A percentile compares a stretch with the other conserved stretches of the same genome.
phyloP scores from a whole-genome alignment of 495 filamentous ascomycete species.

The Parmelia sp. region DNA sequence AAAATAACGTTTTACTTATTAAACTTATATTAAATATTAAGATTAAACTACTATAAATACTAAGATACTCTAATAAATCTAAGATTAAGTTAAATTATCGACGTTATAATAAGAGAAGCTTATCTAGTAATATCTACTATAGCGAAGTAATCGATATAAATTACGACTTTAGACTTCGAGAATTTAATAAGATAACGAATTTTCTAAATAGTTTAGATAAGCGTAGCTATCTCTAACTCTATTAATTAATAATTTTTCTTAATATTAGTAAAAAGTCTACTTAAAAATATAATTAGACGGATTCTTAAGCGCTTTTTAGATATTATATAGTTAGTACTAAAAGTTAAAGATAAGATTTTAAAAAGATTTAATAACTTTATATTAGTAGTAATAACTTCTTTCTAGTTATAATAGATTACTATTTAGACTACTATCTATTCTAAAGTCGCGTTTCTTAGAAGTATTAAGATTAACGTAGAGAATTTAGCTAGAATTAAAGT shows the following conservation, averaged over 20 bases:
- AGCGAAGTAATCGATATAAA: slow-evolving; percentile 12
- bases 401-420: slow-evolving; percentile 17
- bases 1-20: background rate
- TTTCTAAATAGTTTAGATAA: slow-evolving; percentile 18
- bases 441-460: slow-evolving; percentile 16
- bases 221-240: slow-evolving; percentile 1
- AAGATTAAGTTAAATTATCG: slow-evolving; percentile 6
- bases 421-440: no score
- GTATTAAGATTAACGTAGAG: slow-evolving; percentile 13
- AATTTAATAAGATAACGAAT: slow-evolving; percentile 15
- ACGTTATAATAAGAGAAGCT: slow-evolving; percentile 4
- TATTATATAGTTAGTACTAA: slow-evolving; percentile 14
- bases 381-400: background rate
- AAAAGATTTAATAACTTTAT: slow-evolving; percentile 1
- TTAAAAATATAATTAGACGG: slow-evolving; percentile 15
- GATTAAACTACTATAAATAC: slow-evolving; percentile 6
- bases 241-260: no score
- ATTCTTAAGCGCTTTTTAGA: background rate
- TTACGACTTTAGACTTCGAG: background rate
- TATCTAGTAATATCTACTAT: slow-evolving; percentile 3
- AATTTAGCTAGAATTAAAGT: background rate
- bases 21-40: slow-evolving; percentile 9
- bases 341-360: no score
- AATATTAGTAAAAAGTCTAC: background rate
- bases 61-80: slow-evolving; percentile 2